Evolutionary conservation across 495 filamentous ascomycete genomes (phyloP).

Genomic region (Lasiosphaeris hirsuta): DNA sequence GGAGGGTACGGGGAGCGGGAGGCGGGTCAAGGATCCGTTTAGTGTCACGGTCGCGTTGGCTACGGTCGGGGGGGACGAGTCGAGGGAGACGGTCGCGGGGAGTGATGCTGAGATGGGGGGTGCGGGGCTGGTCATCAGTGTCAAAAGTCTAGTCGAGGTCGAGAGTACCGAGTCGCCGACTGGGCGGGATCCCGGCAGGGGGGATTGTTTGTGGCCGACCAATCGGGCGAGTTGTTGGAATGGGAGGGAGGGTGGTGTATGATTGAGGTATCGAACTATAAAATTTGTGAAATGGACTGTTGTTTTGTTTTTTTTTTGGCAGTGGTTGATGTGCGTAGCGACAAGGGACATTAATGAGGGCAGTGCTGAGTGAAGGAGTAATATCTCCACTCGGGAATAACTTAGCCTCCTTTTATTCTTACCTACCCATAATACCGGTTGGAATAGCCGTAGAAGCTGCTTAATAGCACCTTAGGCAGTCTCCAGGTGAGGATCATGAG

Average conservation of each 20-base stretch:
- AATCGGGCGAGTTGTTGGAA: slow-evolving; percentile 7
- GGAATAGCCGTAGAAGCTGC: no score
- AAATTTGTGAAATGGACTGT: no score
- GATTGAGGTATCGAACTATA: no score
- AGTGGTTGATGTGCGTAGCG: no score
- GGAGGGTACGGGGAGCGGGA: neutral
- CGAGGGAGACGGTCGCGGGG: neutral
- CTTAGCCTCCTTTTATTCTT: no score
- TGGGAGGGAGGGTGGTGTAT: neutral
- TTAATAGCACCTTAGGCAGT: no score
- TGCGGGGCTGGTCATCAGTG: slow-evolving; percentile 6
- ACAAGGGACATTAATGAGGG: no score
- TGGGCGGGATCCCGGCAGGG: neutral
- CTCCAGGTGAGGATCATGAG: no score
- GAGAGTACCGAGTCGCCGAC: slow-evolving; percentile 7
- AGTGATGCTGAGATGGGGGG: neutral
- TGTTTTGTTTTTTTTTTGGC: no score
- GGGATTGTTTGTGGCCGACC: slow-evolving; percentile 7
- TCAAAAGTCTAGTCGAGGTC: slow-evolving; percentile 1
- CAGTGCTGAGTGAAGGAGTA: no score
- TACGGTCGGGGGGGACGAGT: neutral
- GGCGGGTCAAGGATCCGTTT: neutral
- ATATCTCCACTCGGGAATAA: no score
- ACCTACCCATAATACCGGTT: no score
- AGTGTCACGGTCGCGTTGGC: neutral